Evolutionary conservation across 2,329 filamentous ascomycete genomes (phyloP).

Genomic region (Didymella lethalis): DNA sequence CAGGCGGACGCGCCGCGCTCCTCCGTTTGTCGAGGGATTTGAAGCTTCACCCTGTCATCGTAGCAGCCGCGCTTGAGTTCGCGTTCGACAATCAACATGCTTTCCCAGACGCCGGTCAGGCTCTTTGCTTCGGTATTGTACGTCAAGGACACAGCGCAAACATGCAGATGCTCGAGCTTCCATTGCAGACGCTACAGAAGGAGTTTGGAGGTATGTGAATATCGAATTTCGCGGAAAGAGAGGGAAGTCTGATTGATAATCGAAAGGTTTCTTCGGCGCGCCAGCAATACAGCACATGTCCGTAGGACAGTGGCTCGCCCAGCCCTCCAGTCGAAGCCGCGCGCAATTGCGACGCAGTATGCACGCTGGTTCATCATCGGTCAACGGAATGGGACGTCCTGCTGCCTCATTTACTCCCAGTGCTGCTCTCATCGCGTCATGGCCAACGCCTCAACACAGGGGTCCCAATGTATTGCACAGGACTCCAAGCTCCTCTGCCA

Average conservation of each 20-base stretch:
- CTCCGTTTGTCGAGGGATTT: background rate
- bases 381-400: background rate
- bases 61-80: constrained; percentile 5
- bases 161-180: background rate
- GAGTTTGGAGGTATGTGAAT: constrained; percentile 3
- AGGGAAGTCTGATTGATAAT: background rate
- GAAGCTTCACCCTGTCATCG: background rate
- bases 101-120: background rate
- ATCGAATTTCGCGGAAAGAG: background rate
- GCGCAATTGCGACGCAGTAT: too few relatives aligned
- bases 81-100: constrained; percentile 1
- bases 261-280: background rate
- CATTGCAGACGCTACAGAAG: constrained; percentile 4
- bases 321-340: background rate
- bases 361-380: background rate
- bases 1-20: constrained; percentile 4
- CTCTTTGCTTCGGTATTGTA: constrained; percentile 7
- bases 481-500: background rate
- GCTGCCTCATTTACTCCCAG: background rate
- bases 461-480: background rate
- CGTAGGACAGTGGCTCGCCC: background rate
- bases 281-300: background rate
- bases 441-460: background rate
- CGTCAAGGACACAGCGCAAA: constrained; percentile 5
- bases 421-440: background rate